Conservation (phyloP, 306 rosid genomes). For the Lagenaria siceraria region DNA sequence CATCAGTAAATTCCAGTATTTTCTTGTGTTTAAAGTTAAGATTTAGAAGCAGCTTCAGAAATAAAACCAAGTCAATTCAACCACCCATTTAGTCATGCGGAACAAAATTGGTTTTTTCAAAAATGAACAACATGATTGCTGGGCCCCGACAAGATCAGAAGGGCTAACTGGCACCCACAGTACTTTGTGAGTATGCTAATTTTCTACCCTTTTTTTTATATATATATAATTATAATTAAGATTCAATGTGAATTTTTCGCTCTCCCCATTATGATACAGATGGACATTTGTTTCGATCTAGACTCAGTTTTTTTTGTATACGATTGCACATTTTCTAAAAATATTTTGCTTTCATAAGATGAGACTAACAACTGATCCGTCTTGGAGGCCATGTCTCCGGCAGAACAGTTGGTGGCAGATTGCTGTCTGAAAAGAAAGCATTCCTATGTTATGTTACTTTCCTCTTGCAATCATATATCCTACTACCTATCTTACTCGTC, state of each 20-base stretch:
- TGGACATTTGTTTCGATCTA: not conserved
- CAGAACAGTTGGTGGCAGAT: conserved; percentile 1
- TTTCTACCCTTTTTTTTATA: not conserved
- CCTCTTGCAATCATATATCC: not conserved
- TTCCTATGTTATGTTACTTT: conserved; percentile 6
- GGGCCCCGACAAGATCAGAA: not conserved
- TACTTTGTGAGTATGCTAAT: not conserved
- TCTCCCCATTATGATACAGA: not conserved
- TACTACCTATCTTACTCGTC: not conserved
- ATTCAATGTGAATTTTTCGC: not conserved
- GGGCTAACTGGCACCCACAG: not conserved
- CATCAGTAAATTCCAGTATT: not conserved
- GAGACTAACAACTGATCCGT: not conserved
- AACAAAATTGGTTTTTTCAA: not conserved
- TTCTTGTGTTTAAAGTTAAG: not conserved
- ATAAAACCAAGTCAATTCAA: not conserved
- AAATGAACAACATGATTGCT: not conserved
- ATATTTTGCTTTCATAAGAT: not conserved
- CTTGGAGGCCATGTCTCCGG: not conserved
- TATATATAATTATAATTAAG: not conserved
- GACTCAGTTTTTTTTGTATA: not conserved
- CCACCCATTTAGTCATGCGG: not conserved
- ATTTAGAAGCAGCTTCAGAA: not conserved
- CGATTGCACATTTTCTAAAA: not conserved
- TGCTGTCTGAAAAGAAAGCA: not conserved